Conservation (phyloP, 306 rosid species). For the Castanospermum australe region DNA sequence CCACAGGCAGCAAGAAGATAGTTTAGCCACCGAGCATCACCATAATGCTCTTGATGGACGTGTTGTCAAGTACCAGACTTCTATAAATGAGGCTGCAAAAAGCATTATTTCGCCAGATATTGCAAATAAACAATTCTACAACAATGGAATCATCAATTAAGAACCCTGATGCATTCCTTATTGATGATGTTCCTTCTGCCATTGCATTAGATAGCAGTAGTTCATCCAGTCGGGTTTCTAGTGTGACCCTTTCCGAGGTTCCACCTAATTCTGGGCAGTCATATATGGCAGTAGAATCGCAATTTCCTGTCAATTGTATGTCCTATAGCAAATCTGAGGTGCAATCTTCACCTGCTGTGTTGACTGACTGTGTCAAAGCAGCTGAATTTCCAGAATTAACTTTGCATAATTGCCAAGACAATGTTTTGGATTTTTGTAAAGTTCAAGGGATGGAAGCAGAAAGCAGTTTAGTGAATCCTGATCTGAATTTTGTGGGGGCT, state of each 20-base stretch:
- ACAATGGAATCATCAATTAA: constrained; percentile 35
- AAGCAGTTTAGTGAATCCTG: constrained; percentile 30
- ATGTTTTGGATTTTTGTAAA: constrained; percentile 34
- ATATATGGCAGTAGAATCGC: constrained; percentile 2
- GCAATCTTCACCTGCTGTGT: constrained; percentile 38
- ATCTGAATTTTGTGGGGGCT: constrained; percentile 36
- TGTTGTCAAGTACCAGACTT: constrained; percentile 52
- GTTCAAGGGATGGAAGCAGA: constrained; percentile 42
- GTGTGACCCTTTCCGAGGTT: constrained; percentile 44
- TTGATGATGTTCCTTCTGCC: constrained; percentile 40
- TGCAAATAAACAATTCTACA: constrained; percentile 44
- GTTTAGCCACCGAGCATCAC: constrained; percentile 22
- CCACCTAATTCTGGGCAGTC: constrained; percentile 30
- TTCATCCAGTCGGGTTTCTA: constrained; percentile 34
- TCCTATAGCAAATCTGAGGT: constrained; percentile 39
- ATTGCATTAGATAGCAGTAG: constrained; percentile 28
- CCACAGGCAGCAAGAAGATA: constrained; percentile 43
- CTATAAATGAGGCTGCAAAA: constrained; percentile 56
- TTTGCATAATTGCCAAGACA: constrained; percentile 28
- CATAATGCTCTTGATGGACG: constrained; percentile 43
- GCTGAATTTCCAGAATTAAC: constrained; percentile 33
- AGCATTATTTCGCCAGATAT: constrained; percentile 43
- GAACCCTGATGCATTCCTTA: constrained; percentile 45
- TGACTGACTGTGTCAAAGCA: constrained; percentile 28
- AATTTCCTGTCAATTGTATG: constrained; percentile 24